These are phyloP conservation scores for Podospora anserina DNA, from an alignment of 495 filamentous ascomycete genomes.

Conservation along the genomic window DNA sequence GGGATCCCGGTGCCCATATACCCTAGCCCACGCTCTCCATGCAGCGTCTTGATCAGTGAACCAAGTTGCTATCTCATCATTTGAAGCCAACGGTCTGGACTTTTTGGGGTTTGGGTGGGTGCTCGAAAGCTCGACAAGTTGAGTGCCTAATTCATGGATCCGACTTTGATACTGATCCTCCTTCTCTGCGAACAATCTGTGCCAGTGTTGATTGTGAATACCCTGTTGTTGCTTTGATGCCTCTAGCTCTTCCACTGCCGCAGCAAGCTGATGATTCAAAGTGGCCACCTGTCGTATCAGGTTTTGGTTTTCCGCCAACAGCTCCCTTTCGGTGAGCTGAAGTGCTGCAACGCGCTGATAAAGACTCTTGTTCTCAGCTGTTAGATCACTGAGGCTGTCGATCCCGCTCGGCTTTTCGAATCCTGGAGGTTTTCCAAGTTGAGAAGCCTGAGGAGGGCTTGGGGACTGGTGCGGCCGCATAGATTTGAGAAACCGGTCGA, in stretches of 20 bases:
- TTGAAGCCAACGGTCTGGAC: not conserved
- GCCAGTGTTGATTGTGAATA: constrained; percentile 9
- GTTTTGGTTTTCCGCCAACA: constrained; percentile 19
- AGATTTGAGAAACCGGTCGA: not conserved
- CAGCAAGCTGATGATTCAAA: not conserved
- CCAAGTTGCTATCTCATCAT: constrained; percentile 13
- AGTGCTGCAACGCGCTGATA: constrained; percentile 21
- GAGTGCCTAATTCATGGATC: constrained; percentile 16
- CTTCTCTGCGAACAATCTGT: constrained; percentile 10
- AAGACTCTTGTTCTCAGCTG: constrained; percentile 18
- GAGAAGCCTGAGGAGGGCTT: constrained; percentile 1
- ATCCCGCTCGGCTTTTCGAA: constrained; percentile 5
- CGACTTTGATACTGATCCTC: constrained; percentile 13
- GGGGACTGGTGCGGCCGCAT: not conserved
- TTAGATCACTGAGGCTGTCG: constrained; percentile 6
- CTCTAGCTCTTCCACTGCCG: not conserved
- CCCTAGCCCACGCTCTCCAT: constrained; percentile 17
- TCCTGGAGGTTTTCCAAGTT: not conserved
- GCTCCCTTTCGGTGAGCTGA: constrained; percentile 21
- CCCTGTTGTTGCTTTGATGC: not conserved
- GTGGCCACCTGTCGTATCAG: constrained; percentile 12
- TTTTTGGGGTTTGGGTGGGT: not conserved
- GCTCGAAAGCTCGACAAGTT: constrained; percentile 4
- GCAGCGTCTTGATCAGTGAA: not conserved
- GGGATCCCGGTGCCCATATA: constrained; percentile 17